These are phyloP conservation scores for Chimonanthus praecox DNA, from an alignment of 164 flowering plant genomes.

Conservation along the genomic window DNA sequence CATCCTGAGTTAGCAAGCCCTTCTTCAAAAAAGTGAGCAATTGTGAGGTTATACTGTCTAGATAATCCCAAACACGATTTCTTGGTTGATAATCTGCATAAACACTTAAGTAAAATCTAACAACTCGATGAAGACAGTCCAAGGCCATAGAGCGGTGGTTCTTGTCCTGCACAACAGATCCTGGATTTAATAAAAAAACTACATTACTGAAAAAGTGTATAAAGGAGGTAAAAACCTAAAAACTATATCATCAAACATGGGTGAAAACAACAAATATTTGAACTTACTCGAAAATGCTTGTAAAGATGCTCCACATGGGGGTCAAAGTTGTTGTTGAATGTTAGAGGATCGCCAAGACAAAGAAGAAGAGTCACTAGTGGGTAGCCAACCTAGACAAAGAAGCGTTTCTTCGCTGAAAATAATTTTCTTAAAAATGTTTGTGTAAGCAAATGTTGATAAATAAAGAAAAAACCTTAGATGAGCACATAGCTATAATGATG, in stretches of 20 bases:
- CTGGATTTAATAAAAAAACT: constrained; percentile 7
- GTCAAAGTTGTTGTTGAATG: constrained; percentile 73
- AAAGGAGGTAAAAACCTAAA: too few relatives aligned
- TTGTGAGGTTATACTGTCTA: constrained; percentile 97
- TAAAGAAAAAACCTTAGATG: constrained; percentile 1
- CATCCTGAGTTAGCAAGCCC: constrained; percentile 98
- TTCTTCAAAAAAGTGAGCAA: constrained; percentile 75
- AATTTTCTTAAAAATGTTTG: neutral
- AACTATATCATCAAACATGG: neutral
- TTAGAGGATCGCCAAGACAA: constrained; percentile 93
- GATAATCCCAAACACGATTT: constrained; percentile 94
- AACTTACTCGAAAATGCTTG: constrained; percentile 87
- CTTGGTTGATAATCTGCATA: constrained; percentile 76
- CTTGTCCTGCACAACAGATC: constrained; percentile 68
- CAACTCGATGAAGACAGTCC: constrained; percentile 95
- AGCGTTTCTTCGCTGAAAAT: neutral
- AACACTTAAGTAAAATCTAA: constrained; percentile 85
- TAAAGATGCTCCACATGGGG: constrained; percentile 93
- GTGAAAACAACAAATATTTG: neutral
- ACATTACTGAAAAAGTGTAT: neutral
- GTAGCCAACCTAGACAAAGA: constrained; percentile 73
- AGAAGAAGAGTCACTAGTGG: constrained; percentile 98
- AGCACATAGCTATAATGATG: neutral
- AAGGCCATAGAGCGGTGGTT: constrained; percentile 97
- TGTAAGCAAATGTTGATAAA: neutral